Percentiles rank a stretch among this genome's conserved stretches.
These are phyloP conservation scores for Anethum foeniculum DNA, from an alignment of 140 eudicot species.

Conservation along the genomic window DNA sequence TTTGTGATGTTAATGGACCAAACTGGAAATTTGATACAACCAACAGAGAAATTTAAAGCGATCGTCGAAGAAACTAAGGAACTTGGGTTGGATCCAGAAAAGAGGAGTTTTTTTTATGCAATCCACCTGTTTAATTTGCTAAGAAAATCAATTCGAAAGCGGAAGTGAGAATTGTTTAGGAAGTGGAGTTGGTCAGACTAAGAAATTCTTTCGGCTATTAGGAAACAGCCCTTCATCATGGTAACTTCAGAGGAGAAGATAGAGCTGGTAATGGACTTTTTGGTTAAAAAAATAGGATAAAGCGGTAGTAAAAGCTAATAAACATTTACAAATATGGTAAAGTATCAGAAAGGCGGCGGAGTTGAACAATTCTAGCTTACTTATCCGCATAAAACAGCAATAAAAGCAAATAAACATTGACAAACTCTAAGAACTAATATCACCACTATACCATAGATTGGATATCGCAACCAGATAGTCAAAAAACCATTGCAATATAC, in stretches of 20 bases:
- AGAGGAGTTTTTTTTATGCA: not conserved
- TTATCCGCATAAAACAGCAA: too few species aligned
- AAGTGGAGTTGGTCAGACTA: constrained; percentile 11
- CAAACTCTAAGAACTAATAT: too few species aligned
- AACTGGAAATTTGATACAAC: not conserved
- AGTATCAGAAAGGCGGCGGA: too few species aligned
- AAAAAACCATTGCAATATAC: too few species aligned
- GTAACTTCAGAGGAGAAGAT: not conserved
- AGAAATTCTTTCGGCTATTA: constrained; percentile 9
- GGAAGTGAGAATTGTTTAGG: constrained; percentile 3
- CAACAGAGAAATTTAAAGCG: not conserved
- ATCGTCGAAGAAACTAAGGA: not conserved
- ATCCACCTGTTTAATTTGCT: not conserved
- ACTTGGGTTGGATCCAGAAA: not conserved
- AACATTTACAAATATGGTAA: too few species aligned
- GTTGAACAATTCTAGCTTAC: too few species aligned
- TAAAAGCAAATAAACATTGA: too few species aligned
- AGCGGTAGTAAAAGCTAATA: too few species aligned
- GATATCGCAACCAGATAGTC: too few species aligned
- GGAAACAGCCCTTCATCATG: not conserved
- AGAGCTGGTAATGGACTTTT: not conserved
- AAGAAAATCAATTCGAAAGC: not conserved
- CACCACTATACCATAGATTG: too few species aligned
- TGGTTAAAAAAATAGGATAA: constrained; percentile 10
- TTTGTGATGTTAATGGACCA: not conserved